Conservation (phyloP, 768 basidiomycete genomes). For the Termitomyces bulborhizus region DNA sequence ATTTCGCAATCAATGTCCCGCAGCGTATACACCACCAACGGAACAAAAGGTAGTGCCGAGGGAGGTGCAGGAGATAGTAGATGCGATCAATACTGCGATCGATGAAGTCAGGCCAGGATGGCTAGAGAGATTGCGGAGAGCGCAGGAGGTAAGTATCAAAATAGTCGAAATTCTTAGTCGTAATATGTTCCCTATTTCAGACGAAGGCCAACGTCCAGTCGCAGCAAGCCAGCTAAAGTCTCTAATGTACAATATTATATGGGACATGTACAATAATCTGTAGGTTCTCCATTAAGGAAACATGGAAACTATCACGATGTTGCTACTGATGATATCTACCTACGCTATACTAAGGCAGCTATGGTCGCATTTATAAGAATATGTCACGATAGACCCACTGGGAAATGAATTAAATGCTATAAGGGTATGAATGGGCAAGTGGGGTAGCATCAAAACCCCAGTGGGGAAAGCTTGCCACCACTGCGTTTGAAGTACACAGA, state of each 20-base stretch:
- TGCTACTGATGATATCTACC: too few relatives aligned
- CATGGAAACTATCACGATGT: not conserved
- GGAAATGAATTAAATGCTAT: too few relatives aligned
- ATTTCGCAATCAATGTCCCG: not conserved
- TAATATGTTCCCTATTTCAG: not conserved
- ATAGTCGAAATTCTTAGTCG: not conserved
- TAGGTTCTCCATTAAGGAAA: not conserved
- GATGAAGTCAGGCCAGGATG: conserved; percentile 56
- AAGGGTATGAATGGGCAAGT: too few relatives aligned
- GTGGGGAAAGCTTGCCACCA: too few relatives aligned
- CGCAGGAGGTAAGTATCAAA: conserved; percentile 37
- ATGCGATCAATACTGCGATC: conserved; percentile 47
- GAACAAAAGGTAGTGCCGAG: conserved; percentile 32
- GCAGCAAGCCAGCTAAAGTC: conserved; percentile 4
- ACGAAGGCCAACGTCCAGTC: conserved; percentile 12
- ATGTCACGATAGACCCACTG: too few relatives aligned
- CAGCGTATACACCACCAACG: conserved; percentile 27
- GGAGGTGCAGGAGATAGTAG: conserved; percentile 48
- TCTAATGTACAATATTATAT: conserved; percentile 8
- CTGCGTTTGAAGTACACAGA: too few relatives aligned
- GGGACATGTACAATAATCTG: not conserved
- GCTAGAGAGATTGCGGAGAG: conserved; percentile 46
- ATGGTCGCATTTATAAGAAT: too few relatives aligned
- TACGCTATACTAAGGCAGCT: too few relatives aligned
- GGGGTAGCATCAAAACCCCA: too few relatives aligned